Evolutionary conservation across 1,284 basidiomycete genomes (phyloP).

Genomic region (Apiotrichum laibachii): DNA sequence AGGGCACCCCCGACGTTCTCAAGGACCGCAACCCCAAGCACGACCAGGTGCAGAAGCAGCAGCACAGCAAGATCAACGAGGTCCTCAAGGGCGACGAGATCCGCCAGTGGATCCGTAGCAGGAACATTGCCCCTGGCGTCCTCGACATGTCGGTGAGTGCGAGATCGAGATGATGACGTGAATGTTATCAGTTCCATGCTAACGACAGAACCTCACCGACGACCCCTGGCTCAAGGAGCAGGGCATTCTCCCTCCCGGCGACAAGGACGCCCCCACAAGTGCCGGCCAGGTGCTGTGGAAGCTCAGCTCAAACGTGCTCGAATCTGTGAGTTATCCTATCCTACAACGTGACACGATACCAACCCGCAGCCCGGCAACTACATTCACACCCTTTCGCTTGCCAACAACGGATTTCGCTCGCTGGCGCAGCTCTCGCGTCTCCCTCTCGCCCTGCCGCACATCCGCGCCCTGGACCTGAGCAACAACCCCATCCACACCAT

Average conservation of each 20-base stretch:
- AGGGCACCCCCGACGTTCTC: conserved; percentile 28
- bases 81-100: conserved; percentile 39
- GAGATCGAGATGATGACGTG: background rate
- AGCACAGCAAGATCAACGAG: conserved; percentile 35
- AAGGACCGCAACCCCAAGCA: conserved; percentile 15
- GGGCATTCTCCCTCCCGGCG: conserved; percentile 45
- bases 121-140: conserved; percentile 36
- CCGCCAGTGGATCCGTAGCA: conserved; percentile 43
- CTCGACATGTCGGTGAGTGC: conserved; percentile 46
- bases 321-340: conserved; percentile 29
- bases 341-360: background rate
- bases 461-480: conserved; percentile 48
- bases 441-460: conserved; percentile 38
- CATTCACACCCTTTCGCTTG: conserved; percentile 47
- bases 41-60: conserved; percentile 22
- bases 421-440: conserved; percentile 38
- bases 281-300: conserved; percentile 46
- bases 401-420: conserved; percentile 38
- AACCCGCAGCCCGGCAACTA: conserved; percentile 13
- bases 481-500: conserved; percentile 39
- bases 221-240: conserved; percentile 44
- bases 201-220: conserved; percentile 30
- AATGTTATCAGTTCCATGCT: too few relatives aligned
- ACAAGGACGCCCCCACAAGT: conserved; percentile 36
- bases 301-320: conserved; percentile 38